Percentiles rank a stretch among this genome's conserved stretches.
phyloP scores from a whole-genome alignment of 306 rosid genomes.

The Fragaria ananassa region DNA sequence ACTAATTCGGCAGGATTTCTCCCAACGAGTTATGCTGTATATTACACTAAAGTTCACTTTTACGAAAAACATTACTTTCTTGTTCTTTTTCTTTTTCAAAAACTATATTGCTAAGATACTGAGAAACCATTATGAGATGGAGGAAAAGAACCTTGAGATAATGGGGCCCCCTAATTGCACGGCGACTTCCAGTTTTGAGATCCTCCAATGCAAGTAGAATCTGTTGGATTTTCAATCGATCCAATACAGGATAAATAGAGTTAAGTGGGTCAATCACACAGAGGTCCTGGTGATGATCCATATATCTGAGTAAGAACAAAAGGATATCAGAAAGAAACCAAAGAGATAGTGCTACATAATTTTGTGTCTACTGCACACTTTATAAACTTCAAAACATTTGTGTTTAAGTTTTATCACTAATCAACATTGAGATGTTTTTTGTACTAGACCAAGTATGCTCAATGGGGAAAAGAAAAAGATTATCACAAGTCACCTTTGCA shows the following conservation, averaged over 20 bases:
- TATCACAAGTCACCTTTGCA: slow-evolving; percentile 36
- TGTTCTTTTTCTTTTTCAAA: background rate
- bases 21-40: background rate
- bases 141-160: slow-evolving; percentile 50
- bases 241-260: slow-evolving; percentile 60
- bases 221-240: slow-evolving; percentile 71
- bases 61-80: background rate
- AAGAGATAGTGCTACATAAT: background rate
- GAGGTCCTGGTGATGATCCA: slow-evolving; percentile 50
- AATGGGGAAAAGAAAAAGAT: background rate
- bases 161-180: slow-evolving; percentile 66
- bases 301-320: slow-evolving; percentile 38
- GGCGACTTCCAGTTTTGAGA: slow-evolving; percentile 43
- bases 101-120: background rate
- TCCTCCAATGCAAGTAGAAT: slow-evolving; percentile 64
- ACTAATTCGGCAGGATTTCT: background rate
- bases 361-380: background rate
- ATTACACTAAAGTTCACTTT: background rate
- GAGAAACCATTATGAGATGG: background rate
- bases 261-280: slow-evolving; percentile 76
- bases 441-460: background rate
- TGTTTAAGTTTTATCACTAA: too few relatives aligned
- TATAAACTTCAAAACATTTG: background rate
- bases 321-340: slow-evolving; percentile 4
- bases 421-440: background rate